Conservation (phyloP, 805 yeast genomes). For the Lipomyces japonicus region DNA sequence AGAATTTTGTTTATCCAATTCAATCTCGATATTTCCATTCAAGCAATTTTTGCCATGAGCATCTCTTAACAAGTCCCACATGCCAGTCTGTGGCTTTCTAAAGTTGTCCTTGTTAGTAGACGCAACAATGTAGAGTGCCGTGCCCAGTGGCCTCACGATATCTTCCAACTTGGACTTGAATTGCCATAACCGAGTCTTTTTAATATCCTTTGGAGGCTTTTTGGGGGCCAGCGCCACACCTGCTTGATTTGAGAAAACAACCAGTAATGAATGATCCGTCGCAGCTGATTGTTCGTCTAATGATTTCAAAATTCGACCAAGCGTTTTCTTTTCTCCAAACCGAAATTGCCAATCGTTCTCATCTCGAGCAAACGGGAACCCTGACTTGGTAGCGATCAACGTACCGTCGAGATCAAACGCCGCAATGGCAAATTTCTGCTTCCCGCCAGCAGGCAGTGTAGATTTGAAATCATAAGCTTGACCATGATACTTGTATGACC, state of each 20-base stretch:
- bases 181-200: slow-evolving; percentile 43
- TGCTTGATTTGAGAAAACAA: slow-evolving; percentile 13
- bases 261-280: slow-evolving; percentile 10
- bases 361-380: slow-evolving; percentile 52
- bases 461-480: background rate
- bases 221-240: slow-evolving; percentile 44
- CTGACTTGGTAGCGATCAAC: slow-evolving; percentile 61
- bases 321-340: slow-evolving; percentile 9
- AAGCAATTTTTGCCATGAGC: slow-evolving; percentile 9
- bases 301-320: slow-evolving; percentile 2
- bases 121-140: slow-evolving; percentile 26
- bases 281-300: slow-evolving; percentile 21
- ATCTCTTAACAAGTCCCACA: slow-evolving; percentile 57
- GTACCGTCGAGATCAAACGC: slow-evolving; percentile 89
- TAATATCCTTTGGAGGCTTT: slow-evolving; percentile 32
- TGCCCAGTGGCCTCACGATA: slow-evolving; percentile 6
- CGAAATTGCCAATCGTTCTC: slow-evolving; percentile 67
- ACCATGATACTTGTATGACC: slow-evolving; percentile 1
- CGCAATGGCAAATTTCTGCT: slow-evolving; percentile 44
- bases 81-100: slow-evolving; percentile 74
- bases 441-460: background rate
- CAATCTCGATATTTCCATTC: slow-evolving; percentile 22
- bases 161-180: slow-evolving; percentile 53
- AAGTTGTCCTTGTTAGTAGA: slow-evolving; percentile 28
- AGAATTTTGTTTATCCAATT: slow-evolving; percentile 46